Conservation (phyloP, 2,329 filamentous ascomycete species). For the Fusarium neocosmosporiellum region DNA sequence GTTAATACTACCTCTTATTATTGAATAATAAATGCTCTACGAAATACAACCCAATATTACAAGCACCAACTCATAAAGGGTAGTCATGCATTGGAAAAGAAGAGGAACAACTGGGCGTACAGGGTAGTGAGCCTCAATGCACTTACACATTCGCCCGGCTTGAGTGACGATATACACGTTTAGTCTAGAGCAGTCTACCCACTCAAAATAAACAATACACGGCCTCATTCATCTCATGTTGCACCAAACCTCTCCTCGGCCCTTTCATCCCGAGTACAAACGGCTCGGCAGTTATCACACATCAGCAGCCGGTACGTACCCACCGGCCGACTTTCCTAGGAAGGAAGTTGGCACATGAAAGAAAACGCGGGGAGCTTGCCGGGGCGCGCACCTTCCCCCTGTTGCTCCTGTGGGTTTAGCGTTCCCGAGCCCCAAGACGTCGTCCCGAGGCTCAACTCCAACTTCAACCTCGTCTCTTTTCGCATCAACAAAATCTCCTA, state of each 20-base stretch:
- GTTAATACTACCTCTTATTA: not conserved
- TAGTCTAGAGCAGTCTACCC: not conserved
- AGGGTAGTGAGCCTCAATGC: not conserved
- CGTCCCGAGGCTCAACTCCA: slow-evolving; percentile 31
- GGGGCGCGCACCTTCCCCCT: slow-evolving; percentile 9
- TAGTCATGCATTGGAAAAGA: not conserved
- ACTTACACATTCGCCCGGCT: not conserved
- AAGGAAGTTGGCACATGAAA: slow-evolving; percentile 15
- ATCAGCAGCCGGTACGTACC: not conserved
- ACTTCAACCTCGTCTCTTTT: slow-evolving; percentile 19
- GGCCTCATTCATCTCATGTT: not conserved
- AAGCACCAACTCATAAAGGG: not conserved
- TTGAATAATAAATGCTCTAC: not conserved
- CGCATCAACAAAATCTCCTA: not conserved
- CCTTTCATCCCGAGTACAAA: not conserved
- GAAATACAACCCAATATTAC: not conserved
- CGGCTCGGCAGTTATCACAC: not conserved
- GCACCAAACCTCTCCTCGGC: not conserved
- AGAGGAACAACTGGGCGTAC: not conserved
- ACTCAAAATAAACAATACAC: not conserved
- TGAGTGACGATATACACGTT: not conserved
- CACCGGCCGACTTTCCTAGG: not conserved
- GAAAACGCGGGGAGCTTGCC: slow-evolving; percentile 21
- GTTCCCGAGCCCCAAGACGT: not conserved
- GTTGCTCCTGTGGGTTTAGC: not conserved